Evolutionary conservation across 805 yeast genomes (phyloP).

Genomic region (Scheffersomyces ergatensis): DNA sequence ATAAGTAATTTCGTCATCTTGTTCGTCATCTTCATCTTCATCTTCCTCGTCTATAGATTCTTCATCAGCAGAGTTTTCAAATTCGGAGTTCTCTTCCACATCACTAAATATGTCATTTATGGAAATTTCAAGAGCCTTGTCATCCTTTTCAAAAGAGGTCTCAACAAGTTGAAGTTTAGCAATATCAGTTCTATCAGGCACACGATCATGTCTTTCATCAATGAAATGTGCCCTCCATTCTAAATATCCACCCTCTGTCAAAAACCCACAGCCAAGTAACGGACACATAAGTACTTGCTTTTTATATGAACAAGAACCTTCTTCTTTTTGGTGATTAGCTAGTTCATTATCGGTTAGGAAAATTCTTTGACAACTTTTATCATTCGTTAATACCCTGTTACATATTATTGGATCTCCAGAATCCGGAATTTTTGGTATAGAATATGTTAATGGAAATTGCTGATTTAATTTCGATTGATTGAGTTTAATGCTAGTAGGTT

Average conservation of each 20-base stretch:
- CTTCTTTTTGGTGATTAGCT: constrained; percentile 13
- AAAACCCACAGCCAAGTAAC: constrained; percentile 37
- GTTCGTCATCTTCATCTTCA: not conserved
- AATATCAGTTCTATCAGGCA: not conserved
- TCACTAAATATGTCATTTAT: not conserved
- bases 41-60: not conserved
- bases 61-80: not conserved
- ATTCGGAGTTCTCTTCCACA: not conserved
- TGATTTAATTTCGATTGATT: constrained; percentile 4
- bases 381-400: constrained; percentile 4
- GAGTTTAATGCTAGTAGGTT: not conserved
- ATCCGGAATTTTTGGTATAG: constrained; percentile 19
- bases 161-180: not conserved
- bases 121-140: not conserved
- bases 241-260: constrained; percentile 31
- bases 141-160: not conserved
- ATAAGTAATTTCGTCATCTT: not conserved
- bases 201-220: constrained; percentile 1
- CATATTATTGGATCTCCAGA: constrained; percentile 18
- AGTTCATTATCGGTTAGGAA: constrained; percentile 16
- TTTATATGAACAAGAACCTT: constrained; percentile 23
- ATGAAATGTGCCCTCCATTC: constrained; percentile 29
- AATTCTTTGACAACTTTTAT: constrained; percentile 11
- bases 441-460: constrained; percentile 20
- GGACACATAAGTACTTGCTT: constrained; percentile 37